Evolutionary conservation across 2,329 filamentous ascomycete genomes (phyloP).

Genomic region (Pseudogymnoascus sp.): DNA sequence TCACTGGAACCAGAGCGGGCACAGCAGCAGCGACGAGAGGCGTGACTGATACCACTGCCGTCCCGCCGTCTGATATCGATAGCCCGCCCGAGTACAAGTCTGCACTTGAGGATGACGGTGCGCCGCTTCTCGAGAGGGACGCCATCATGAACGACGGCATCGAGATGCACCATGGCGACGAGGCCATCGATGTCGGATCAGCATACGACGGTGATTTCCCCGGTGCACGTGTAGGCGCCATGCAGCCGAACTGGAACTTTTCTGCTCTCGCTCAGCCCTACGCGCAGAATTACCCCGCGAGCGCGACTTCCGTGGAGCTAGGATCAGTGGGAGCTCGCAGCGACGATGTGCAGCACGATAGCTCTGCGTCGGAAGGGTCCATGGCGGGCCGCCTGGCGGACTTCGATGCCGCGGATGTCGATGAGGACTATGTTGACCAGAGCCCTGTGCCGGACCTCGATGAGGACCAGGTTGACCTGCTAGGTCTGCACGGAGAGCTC

Average conservation of each 20-base stretch:
- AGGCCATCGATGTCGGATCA: constrained; percentile 24
- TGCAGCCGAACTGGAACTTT: constrained; percentile 18
- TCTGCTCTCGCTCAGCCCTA: constrained; percentile 9
- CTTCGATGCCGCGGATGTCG: constrained; percentile 20
- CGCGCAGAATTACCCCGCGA: background rate
- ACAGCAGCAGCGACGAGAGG: constrained; percentile 9
- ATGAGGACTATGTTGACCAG: constrained; percentile 22
- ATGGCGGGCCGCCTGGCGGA: constrained; percentile 21
- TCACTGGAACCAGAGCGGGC: constrained; percentile 23
- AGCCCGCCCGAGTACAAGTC: constrained; percentile 22
- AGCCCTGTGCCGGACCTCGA: constrained; percentile 25
- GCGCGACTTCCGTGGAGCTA: background rate
- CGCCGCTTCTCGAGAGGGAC: constrained; percentile 14
- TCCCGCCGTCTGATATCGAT: background rate
- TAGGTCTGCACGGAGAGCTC: constrained; percentile 18
- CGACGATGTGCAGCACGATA: constrained; percentile 26
- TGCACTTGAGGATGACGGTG: constrained; percentile 20
- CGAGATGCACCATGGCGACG: constrained; percentile 16
- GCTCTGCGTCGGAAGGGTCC: constrained; percentile 22
- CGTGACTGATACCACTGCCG: background rate
- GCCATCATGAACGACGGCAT: constrained; percentile 18
- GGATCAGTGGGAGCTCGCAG: constrained; percentile 16
- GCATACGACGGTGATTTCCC: background rate
- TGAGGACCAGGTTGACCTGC: constrained; percentile 17
- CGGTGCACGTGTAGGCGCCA: background rate